Conservation (phyloP, 352 stramenopile species). For the Globisporangium okanoganense region DNA sequence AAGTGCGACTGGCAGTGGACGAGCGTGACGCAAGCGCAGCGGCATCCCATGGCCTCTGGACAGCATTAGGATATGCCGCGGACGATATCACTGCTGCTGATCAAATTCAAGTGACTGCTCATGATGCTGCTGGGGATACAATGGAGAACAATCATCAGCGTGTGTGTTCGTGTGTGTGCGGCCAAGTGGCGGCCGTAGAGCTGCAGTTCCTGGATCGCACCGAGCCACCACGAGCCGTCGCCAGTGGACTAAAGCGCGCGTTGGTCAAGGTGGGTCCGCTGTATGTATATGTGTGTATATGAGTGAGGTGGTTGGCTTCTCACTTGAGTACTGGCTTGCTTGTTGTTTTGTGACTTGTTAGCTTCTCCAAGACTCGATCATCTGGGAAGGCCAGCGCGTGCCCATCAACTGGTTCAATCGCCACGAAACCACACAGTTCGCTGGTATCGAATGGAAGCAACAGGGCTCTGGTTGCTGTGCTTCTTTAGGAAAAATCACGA, state of each 20-base stretch:
- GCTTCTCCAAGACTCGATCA: conserved; percentile 33
- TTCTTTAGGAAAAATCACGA: conserved; percentile 23
- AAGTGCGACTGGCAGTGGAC: conserved; percentile 16
- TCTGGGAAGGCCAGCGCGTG: conserved; percentile 34
- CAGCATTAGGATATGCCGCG: conserved; percentile 15
- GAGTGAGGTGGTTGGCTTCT: background rate
- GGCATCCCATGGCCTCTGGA: conserved; percentile 27
- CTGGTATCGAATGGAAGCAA: conserved; percentile 19
- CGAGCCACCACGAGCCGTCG: conserved; percentile 34
- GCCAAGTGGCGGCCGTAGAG: conserved; percentile 20
- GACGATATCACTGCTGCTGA: background rate
- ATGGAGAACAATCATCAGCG: background rate
- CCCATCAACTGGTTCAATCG: conserved; percentile 48
- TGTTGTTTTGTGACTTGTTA: background rate
- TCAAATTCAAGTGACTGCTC: background rate
- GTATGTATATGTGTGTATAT: background rate
- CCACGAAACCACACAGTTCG: conserved; percentile 30
- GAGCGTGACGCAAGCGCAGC: background rate
- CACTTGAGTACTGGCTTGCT: background rate
- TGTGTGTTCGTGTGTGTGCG: conserved; percentile 28
- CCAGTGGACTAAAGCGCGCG: conserved; percentile 31
- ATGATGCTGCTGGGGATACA: background rate
- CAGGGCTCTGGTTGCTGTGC: conserved; percentile 35
- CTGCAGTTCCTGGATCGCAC: conserved; percentile 34
- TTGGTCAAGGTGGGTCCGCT: conserved; percentile 13